Evolutionary conservation across 805 yeast genomes (phyloP).

Genomic region (Candida namnaoensis): DNA sequence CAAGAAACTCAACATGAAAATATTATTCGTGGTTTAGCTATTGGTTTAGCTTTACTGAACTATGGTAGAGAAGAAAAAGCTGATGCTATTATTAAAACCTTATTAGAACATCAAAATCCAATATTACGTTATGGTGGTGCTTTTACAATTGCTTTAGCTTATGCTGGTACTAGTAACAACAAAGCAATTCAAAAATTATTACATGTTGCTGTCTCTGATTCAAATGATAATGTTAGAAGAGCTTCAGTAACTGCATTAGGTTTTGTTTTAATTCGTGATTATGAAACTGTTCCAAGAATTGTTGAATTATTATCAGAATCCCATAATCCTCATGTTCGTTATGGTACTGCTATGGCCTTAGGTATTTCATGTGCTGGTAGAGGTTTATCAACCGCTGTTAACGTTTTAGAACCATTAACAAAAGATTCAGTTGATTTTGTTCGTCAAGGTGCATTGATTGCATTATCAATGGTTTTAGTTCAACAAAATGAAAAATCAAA

Average conservation of each 20-base stretch:
- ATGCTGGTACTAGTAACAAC: slow-evolving; percentile 93
- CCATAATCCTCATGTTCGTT: slow-evolving; percentile 96
- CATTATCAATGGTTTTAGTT: slow-evolving; percentile 83
- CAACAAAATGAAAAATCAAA: slow-evolving; percentile 77
- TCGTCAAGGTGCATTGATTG: slow-evolving; percentile 94
- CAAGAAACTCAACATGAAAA: slow-evolving; percentile 95
- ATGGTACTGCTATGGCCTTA: slow-evolving; percentile 95
- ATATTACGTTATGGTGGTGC: slow-evolving; percentile 94
- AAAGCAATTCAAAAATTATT: slow-evolving; percentile 76
- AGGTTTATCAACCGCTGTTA: slow-evolving; percentile 80
- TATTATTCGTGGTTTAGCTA: slow-evolving; percentile 85
- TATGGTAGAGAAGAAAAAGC: slow-evolving; percentile 84
- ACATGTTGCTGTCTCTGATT: slow-evolving; percentile 94
- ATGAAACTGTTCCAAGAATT: slow-evolving; percentile 89
- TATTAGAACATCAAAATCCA: slow-evolving; percentile 70
- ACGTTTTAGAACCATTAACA: slow-evolving; percentile 84
- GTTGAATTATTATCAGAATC: slow-evolving; percentile 89
- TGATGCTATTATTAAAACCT: slow-evolving; percentile 52
- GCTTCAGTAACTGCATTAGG: slow-evolving; percentile 92
- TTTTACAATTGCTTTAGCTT: slow-evolving; percentile 88
- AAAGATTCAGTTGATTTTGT: slow-evolving; percentile 96
- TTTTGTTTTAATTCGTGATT: slow-evolving; percentile 82
- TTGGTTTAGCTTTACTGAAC: slow-evolving; percentile 80
- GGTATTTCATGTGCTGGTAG: slow-evolving; percentile 98
- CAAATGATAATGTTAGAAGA: slow-evolving; percentile 93